A percentile compares a stretch with the other conserved stretches of the same genome.
Evolutionary conservation across 2,329 filamentous ascomycete species (phyloP).

Genomic region (Pseudocercospora pini-densiflorae): DNA sequence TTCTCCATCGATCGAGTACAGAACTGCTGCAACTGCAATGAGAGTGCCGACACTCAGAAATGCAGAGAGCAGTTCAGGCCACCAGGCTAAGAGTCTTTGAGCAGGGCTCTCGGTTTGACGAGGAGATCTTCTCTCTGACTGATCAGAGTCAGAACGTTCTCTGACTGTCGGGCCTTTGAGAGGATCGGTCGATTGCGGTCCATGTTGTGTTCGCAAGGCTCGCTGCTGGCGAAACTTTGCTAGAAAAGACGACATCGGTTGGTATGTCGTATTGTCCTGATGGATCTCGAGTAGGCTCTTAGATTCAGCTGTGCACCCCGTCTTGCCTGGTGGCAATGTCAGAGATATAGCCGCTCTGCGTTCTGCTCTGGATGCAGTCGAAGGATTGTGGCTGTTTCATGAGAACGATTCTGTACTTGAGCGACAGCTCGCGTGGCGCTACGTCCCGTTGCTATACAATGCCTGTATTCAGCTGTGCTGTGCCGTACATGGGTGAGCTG

Average conservation of each 20-base stretch:
- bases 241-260: neutral
- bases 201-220: neutral
- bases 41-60: neutral
- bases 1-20: neutral
- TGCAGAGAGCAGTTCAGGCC: conserved; percentile 1
- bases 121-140: neutral
- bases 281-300: neutral
- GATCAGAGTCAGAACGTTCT: neutral
- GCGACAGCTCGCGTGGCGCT: neutral
- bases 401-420: neutral
- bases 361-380: neutral
- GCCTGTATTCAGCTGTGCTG: neutral
- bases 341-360: neutral
- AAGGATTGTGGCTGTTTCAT: conserved; percentile 1
- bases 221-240: neutral
- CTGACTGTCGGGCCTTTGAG: neutral
- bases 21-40: neutral
- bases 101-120: neutral
- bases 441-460: neutral
- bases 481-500: neutral
- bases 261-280: neutral
- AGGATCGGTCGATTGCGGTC: neutral
- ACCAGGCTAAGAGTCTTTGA: neutral
- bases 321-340: neutral
- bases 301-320: neutral